Evolutionary conservation across 2,329 filamentous ascomycete genomes (phyloP), one percentile per base, ranked within the genome.

Genomic region (Colletotrichum lindemuthianum): DNA sequence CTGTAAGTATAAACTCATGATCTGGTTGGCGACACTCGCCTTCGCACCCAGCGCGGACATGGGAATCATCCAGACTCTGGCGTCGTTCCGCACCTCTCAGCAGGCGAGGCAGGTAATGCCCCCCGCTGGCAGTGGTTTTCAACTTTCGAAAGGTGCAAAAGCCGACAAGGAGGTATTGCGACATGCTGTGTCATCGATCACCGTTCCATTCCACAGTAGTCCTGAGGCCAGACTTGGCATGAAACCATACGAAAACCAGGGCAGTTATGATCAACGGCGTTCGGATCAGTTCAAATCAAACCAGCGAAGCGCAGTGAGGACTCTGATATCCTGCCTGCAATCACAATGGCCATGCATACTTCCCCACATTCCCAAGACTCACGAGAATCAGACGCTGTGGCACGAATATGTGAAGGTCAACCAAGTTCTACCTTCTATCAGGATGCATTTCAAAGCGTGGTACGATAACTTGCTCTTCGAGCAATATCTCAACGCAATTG

Each of bases 391-490:
- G n/a, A 3, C 7, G 6, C 8, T 11, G 6, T 56, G 59, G 50
- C 1, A 11, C 9, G 12, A 2, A 1, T 59, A 59, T 3, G 2
- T 59, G 6, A 13, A 2, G 2, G 2, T 45, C 5, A 13, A 2
- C 8, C 1, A 6, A 10, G 11, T 11, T 12, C 7, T 33, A 2
- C 33, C 32, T 4, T 3, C 2, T 4, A 36, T 43, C 15, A 2
- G 7, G n/a, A 2, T 10, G 6, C n/a, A 39, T 1, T 56, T 60
- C 43, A 8, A 24, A 9, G 59, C n/a, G 3, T 75, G 73, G 72
- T 71, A 66, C 49, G 59, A 72, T 16, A 76, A 76, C 52, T 48
- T 53, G 11, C 54, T 68, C 6, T 69, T 76, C 37, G 33, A 56
- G 15, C 4, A 59, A 4, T 75, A 75, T 56, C 59, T 76, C 8